These are phyloP conservation scores for Entomortierella beljakovae DNA, from an alignment of 192 early-diverging fungal species.

Conservation along the genomic window DNA sequence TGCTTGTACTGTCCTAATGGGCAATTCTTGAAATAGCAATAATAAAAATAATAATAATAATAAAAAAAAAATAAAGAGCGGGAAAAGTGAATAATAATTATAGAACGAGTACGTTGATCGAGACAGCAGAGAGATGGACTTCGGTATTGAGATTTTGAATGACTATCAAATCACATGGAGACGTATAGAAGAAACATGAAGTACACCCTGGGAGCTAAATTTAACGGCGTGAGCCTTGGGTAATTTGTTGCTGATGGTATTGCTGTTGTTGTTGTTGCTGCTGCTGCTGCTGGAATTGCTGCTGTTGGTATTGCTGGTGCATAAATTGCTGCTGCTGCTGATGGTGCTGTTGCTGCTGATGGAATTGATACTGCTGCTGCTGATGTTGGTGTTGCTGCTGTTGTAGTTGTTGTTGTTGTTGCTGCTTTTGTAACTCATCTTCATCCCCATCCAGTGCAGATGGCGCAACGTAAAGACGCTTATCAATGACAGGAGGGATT, in stretches of 20 bases:
- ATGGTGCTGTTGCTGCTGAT: conserved; percentile 16
- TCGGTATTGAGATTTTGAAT: too few species aligned
- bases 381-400: conserved; percentile 37
- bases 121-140: conserved; percentile 12
- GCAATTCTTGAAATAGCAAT: not conserved
- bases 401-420: conserved; percentile 53
- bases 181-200: not conserved
- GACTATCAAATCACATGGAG: not conserved
- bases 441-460: conserved; percentile 69
- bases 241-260: conserved; percentile 10
- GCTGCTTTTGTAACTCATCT: conserved; percentile 56
- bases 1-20: not conserved
- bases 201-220: not conserved
- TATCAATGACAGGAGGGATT: conserved; percentile 98
- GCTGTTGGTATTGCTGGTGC: conserved; percentile 15
- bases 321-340: conserved; percentile 21
- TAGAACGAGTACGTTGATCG: conserved; percentile 5
- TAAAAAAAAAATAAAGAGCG: not conserved
- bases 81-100: not conserved
- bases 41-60: conserved; percentile 3
- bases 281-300: conserved; percentile 11
- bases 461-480: conserved; percentile 87
- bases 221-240: not conserved
- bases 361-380: conserved; percentile 10
- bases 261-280: conserved; percentile 19